Conservation (phyloP, 192 early-diverging fungal species). For the Umbelopsis sp. region DNA sequence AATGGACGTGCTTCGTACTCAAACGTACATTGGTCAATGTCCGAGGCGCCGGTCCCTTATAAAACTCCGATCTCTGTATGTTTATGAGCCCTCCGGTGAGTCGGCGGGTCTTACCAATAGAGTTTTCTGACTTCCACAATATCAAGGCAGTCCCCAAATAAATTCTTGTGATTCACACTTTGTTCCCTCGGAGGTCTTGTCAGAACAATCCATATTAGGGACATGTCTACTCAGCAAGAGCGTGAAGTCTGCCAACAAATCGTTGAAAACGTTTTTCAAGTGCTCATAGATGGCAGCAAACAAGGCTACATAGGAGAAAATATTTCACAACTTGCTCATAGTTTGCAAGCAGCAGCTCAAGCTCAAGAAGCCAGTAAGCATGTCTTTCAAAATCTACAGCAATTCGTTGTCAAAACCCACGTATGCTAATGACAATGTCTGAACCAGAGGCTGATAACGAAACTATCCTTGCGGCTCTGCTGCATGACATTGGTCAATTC, state of each 20-base stretch:
- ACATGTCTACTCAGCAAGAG: constrained; percentile 14
- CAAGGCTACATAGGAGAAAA: constrained; percentile 57
- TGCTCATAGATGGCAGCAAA: constrained; percentile 50
- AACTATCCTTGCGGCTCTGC: constrained; percentile 52
- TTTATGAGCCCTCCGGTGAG: background rate
- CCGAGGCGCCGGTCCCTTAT: background rate
- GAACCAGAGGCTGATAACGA: constrained; percentile 45
- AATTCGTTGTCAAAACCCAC: background rate
- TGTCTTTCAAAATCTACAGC: background rate
- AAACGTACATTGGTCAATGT: background rate
- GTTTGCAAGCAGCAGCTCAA: constrained; percentile 51
- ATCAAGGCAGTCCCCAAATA: background rate
- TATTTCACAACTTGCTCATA: constrained; percentile 58
- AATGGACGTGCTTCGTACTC: background rate
- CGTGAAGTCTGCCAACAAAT: constrained; percentile 18
- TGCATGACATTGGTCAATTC: constrained; percentile 64
- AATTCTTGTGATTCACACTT: background rate
- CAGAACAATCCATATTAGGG: background rate
- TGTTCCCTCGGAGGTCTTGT: background rate
- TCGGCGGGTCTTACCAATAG: background rate
- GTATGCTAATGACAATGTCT: background rate
- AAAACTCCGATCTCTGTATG: background rate
- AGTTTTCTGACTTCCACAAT: background rate
- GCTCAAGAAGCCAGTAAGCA: constrained; percentile 39
- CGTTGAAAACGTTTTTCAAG: constrained; percentile 45